Evolutionary conservation across 1,284 basidiomycete genomes (phyloP), one percentile per base, ranked within the genome.

Genomic region (Apiotrichum domesticum): DNA sequence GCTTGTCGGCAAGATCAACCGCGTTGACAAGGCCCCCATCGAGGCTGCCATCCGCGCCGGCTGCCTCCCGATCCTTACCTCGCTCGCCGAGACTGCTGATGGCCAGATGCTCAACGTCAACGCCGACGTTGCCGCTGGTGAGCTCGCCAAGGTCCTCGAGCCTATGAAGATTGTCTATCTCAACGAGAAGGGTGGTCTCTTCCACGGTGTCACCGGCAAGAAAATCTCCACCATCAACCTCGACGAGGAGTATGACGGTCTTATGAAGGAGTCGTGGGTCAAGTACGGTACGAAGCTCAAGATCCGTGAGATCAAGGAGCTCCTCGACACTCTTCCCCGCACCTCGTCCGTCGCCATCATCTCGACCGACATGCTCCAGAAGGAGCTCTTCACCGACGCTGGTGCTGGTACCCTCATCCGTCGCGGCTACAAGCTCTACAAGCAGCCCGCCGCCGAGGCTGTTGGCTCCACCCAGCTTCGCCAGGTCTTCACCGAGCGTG

Each of bases 201-300:
- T 88, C 85, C 96, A 99, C 74, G 95, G 95, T 61, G 87, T 96
- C 47, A 92, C 92, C 21, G 90, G 91, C 58, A 88, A 96, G 80
- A 93, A 96, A 78, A 79, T 98, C 55, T 89, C 91, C 68, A 85
- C 89, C 45, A 98, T 99, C 80, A 99, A 98, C 79, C 80, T 99
- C 55, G 95, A 99, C 74, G 95, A 98, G 87, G 95, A 99, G 80
- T 98, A 97, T 78, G 90, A 96, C 65, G 83, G 84, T 43, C 84
- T 99, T 59, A 92, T 98, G 93, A 96, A 94, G 75, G 87, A 98
- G 79, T 84, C 93, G n/a, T 99, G 96, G 95, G 95, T 99, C 79
- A 97, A 97, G 78, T 98, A 87, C 74, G 95, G 95, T 64, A 98
- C 96, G 66, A 99, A 99, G 79, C 89, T 99, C 78, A 98, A 98